These are phyloP conservation scores for Phellopilus nigrolimitatus DNA, from an alignment of 1,284 basidiomycete species.

Conservation along the genomic window DNA sequence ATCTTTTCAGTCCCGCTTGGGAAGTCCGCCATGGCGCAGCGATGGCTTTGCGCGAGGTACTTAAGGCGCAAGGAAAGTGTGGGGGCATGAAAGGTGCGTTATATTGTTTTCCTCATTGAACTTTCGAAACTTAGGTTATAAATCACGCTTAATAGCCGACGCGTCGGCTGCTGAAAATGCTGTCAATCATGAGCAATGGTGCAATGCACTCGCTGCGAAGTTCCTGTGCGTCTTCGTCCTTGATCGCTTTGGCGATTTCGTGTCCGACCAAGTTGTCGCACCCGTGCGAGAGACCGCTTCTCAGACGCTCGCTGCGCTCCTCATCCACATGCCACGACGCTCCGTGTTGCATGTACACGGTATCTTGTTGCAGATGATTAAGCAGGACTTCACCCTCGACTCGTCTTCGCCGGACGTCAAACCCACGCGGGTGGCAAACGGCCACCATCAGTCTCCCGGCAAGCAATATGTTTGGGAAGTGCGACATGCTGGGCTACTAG, in stretches of 20 bases:
- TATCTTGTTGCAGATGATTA: slow-evolving; percentile 90
- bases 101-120: slow-evolving; percentile 5
- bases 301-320: slow-evolving; percentile 87
- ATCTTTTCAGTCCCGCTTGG: slow-evolving; percentile 87
- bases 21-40: slow-evolving; percentile 94
- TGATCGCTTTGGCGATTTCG: slow-evolving; percentile 96
- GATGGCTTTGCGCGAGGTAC: slow-evolving; percentile 84
- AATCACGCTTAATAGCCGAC: slow-evolving; percentile 38
- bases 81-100: slow-evolving; percentile 73
- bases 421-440: slow-evolving; percentile 30
- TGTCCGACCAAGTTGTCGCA: slow-evolving; percentile 93
- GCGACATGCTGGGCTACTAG: slow-evolving; percentile 92
- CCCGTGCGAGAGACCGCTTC: slow-evolving; percentile 96
- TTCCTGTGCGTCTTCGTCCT: slow-evolving; percentile 91
- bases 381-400: slow-evolving; percentile 61
- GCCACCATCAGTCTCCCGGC: slow-evolving; percentile 30
- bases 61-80: slow-evolving; percentile 80
- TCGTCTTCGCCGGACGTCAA: slow-evolving; percentile 18
- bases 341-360: slow-evolving; percentile 79
- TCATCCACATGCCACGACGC: slow-evolving; percentile 79
- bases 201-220: slow-evolving; percentile 82
- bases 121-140: slow-evolving; percentile 9
- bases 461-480: slow-evolving; percentile 91
- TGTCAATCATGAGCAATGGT: slow-evolving; percentile 77
- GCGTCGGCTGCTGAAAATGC: slow-evolving; percentile 53